These are phyloP conservation scores for Plasmodium vinckei DNA, from an alignment of 169 alveolate species.

Conservation along the genomic window DNA sequence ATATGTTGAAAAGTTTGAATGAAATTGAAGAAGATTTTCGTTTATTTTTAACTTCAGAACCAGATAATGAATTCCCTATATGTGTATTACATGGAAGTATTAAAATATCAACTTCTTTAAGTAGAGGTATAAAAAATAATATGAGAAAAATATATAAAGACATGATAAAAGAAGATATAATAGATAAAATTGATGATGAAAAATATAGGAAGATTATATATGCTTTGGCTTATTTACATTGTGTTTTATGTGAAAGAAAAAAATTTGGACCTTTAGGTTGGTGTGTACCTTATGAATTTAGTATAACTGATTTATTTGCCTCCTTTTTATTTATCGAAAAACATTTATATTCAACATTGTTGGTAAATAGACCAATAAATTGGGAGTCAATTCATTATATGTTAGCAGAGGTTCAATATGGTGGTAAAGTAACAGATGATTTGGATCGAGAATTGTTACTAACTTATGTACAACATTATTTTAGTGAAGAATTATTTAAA, in stretches of 20 bases:
- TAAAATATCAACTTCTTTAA: constrained; percentile 96
- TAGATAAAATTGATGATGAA: constrained; percentile 94
- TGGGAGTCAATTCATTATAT: constrained; percentile 94
- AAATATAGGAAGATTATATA: constrained; percentile 94
- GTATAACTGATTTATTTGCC: constrained; percentile 97
- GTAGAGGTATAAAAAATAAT: constrained; percentile 97
- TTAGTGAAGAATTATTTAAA: constrained; percentile 85
- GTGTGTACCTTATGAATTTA: constrained; percentile 98
- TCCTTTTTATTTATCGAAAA: constrained; percentile 94
- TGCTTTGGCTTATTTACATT: constrained; percentile 95
- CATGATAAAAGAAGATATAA: constrained; percentile 92
- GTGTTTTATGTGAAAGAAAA: constrained; percentile 95
- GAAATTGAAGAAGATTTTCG: constrained; percentile 94
- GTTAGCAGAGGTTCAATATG: constrained; percentile 97
- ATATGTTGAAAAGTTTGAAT: constrained; percentile 84
- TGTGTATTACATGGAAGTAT: constrained; percentile 96
- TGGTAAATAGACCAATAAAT: constrained; percentile 88
- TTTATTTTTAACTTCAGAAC: constrained; percentile 94
- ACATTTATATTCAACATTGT: constrained; percentile 92
- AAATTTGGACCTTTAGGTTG: constrained; percentile 97
- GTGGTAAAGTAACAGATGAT: constrained; percentile 98
- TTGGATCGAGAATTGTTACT: constrained; percentile 94
- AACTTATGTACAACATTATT: constrained; percentile 93
- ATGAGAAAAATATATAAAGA: constrained; percentile 94
- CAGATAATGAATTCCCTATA: constrained; percentile 94